Base-by-base conservation (phyloP, 1,284 basidiomycete genomes). In the Ceratobasidium sp. region DNA sequence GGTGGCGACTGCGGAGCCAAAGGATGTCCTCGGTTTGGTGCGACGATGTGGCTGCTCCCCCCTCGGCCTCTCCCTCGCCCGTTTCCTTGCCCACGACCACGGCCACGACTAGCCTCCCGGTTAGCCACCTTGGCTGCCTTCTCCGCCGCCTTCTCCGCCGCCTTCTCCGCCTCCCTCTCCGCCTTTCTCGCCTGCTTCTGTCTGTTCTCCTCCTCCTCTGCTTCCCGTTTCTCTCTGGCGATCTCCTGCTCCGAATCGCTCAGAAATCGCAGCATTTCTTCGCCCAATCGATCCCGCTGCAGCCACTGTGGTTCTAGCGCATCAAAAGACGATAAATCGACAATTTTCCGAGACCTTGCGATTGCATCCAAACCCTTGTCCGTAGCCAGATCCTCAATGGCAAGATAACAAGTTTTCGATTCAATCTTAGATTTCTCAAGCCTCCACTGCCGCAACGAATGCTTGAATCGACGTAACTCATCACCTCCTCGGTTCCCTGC, bases 361-460 rank as follows among this genome's bases (percentile, higher is more conserved):
- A 62, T 62, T 8, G 41, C 22, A 17, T 62, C 60, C 22, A 45
- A 17, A 45, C 41, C 60, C 2, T 17, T 22, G 24, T 62, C 41
- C 15, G 60, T 62, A 22, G 48, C 48, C 11, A 62, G 24, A 14
- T 62, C 60, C 41, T 62, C 60, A 5, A 27, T n/a, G n/a, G 41
- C 60, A 8, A 27, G 14, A 47, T 62, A 62, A n/a, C 60, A 45
- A 24, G 41, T 62, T 4, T 62, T 11, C 22, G 60, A 62, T 45
- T 62, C 56, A 17, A 19, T 22, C 2, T 11, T 6, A 36, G n/a
- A 36, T 22, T 17, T 59, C 6, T 36, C 29, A 2, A 8, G 31
- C 8, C 31, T 5, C 56, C 31, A 59, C n/a, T 15, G 27, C 29
- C 22, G 17, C 27, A 8, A 59, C 31, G 33, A 19, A 22, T n/a